A percentile compares a stretch with the other conserved stretches of the same genome.
Conservation (phyloP, 352 stramenopile species). For the Phytophthora tentaculata region DNA sequence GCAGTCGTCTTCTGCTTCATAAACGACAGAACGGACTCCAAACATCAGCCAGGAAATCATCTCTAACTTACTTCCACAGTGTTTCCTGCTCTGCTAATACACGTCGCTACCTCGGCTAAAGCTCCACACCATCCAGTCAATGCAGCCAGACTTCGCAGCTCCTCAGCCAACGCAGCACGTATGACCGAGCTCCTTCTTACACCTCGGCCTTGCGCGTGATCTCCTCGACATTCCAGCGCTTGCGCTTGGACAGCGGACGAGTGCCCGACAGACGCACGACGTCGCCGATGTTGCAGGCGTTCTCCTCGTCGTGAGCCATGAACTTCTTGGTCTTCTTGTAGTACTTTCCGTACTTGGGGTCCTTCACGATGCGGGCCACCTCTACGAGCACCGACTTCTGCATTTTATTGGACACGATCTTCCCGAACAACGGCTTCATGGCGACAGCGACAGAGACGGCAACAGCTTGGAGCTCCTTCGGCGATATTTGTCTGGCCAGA, state of each 20-base stretch:
- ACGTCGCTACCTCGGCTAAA: not conserved
- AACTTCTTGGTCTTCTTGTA: conserved; percentile 97
- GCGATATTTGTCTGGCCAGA: conserved; percentile 34
- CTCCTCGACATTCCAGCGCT: conserved; percentile 90
- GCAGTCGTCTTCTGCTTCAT: not conserved
- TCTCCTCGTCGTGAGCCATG: conserved; percentile 97
- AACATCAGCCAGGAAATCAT: conserved; percentile 35
- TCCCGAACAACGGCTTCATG: conserved; percentile 94
- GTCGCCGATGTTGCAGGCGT: conserved; percentile 93
- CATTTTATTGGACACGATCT: conserved; percentile 97
- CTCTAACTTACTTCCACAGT: conserved; percentile 60
- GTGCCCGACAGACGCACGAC: conserved; percentile 79
- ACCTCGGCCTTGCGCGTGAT: conserved; percentile 89
- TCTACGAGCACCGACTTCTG: conserved; percentile 96
- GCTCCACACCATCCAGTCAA: not conserved
- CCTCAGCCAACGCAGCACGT: conserved; percentile 4
- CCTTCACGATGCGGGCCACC: conserved; percentile 93
- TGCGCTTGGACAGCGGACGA: conserved; percentile 87
- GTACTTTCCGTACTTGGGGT: conserved; percentile 95
- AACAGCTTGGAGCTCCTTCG: conserved; percentile 3
- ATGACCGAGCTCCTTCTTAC: conserved; percentile 44
- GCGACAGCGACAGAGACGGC: conserved; percentile 4
- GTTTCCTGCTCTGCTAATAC: conserved; percentile 38
- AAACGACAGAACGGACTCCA: conserved; percentile 24
- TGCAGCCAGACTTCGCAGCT: not conserved